Conservation (phyloP, 2,329 filamentous ascomycete species). For the Trichoderma polysporum region DNA sequence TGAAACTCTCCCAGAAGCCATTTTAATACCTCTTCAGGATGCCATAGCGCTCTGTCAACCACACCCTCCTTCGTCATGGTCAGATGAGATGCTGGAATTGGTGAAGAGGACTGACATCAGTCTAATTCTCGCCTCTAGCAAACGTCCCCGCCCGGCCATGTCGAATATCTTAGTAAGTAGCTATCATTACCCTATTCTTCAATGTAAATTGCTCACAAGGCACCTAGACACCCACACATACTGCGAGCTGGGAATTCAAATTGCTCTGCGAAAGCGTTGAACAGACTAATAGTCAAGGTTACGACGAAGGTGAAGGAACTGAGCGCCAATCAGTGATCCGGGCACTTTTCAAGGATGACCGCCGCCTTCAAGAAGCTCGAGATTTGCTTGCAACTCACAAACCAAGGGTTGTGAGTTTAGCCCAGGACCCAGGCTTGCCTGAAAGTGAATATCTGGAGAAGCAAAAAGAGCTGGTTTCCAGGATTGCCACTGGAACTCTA, state of each 20-base stretch:
- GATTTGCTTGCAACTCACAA: constrained; percentile 82
- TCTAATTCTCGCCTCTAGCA: constrained; percentile 54
- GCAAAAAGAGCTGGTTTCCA: constrained; percentile 86
- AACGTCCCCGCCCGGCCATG: constrained; percentile 32
- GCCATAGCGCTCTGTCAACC: constrained; percentile 80
- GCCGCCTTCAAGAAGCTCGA: constrained; percentile 82
- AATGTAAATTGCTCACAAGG: constrained; percentile 28
- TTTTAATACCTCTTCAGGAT: constrained; percentile 79
- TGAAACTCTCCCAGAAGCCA: constrained; percentile 80
- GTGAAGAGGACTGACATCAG: constrained; percentile 81
- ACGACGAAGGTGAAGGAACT: constrained; percentile 78
- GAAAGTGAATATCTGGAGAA: constrained; percentile 87
- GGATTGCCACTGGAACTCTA: constrained; percentile 81
- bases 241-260: constrained; percentile 71
- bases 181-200: background rate
- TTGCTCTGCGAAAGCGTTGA: constrained; percentile 71
- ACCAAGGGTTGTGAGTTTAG: constrained; percentile 74
- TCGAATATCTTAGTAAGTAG: constrained; percentile 45
- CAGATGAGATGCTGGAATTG: constrained; percentile 66
- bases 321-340: constrained; percentile 81
- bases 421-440: constrained; percentile 72
- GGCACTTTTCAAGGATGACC: constrained; percentile 87
- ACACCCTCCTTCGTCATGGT: constrained; percentile 78
- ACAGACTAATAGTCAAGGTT: constrained; percentile 56
- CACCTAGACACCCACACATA: constrained; percentile 59